Percentiles rank a stretch among this genome's conserved stretches.
Evolutionary conservation across 441 rosid genomes (phyloP).

Genomic region (Erodium trifolium): DNA sequence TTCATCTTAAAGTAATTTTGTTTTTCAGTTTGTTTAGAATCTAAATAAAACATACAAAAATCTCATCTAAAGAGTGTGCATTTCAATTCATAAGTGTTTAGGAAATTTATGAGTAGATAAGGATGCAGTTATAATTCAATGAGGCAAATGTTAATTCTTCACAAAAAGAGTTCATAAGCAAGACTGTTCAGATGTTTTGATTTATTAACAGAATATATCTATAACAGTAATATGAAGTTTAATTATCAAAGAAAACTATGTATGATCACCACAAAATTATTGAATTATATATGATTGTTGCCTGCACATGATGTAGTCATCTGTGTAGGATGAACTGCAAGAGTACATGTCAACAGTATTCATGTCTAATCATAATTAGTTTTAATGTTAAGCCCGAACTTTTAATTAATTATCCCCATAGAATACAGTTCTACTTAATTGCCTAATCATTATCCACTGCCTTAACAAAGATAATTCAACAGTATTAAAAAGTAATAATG

Average conservation of each 20-base stretch:
- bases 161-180: neutral
- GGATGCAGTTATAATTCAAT: no score
- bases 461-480: neutral
- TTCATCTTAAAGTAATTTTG: neutral
- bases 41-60: no score
- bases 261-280: neutral
- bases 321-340: neutral
- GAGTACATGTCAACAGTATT: no score
- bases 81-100: neutral
- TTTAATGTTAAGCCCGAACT: no score
- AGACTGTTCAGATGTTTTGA: neutral
- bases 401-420: no score
- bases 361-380: no score
- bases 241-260: neutral
- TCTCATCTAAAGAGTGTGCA: no score
- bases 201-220: no score
- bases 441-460: neutral
- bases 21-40: neutral
- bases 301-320: neutral
- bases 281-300: neutral
- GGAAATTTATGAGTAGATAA: neutral
- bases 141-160: no score
- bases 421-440: neutral
- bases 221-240: no score
- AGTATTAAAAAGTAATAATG: neutral